Base-by-base conservation (phyloP, 2,329 filamentous ascomycete species). In the Botrytis elliptica region DNA sequence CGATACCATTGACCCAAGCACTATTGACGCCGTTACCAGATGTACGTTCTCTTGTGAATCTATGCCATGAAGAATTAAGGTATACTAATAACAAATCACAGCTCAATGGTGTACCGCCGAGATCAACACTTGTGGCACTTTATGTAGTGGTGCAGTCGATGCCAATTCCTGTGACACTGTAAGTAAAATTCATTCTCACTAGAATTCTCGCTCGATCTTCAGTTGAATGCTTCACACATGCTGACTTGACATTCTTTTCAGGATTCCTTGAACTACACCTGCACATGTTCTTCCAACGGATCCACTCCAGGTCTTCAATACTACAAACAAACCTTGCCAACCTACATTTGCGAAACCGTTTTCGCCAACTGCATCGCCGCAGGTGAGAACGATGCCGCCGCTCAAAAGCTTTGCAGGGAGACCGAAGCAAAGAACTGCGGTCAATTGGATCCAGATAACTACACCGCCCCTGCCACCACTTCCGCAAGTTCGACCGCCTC, bases 301-400 rank as follows among this genome's bases (percentile, higher is more conserved):
- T 86, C 84, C 60, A 80, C 81, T 12, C 88, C 88, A 77, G 85
- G 89, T 79, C 85, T 90, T 77, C 81, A 83, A 75, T 82, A 84
- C 77, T 92, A 90, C 82, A 77, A 82, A 71, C 83, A 88, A 81
- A 89, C 88, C 38, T 83, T 92, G 67, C 89, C 89, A 60, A 88
- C 84, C 82, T 90, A 84, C 81, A 85, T 89, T 81, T 92, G 90
- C 84, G 79, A 85, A 78, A 82, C 82, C 76, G 87, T 85, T 82
- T 88, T 82, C 79, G 77, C 76, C 38, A 83, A 86, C 77, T 88
- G 86, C 79, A 84, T 86, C 74, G n/a, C 76, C 42, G 79, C 81
- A 73, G 78, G 86, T 78, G 82, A 85, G 77, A 81, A 85, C 75
- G 82, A 87, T 75, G 80, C 83, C 60, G 80, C 85, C 74, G 83